These are phyloP conservation scores for Eleusine coracana DNA, from an alignment of 176 grass and related monocot species.

Conservation along the genomic window DNA sequence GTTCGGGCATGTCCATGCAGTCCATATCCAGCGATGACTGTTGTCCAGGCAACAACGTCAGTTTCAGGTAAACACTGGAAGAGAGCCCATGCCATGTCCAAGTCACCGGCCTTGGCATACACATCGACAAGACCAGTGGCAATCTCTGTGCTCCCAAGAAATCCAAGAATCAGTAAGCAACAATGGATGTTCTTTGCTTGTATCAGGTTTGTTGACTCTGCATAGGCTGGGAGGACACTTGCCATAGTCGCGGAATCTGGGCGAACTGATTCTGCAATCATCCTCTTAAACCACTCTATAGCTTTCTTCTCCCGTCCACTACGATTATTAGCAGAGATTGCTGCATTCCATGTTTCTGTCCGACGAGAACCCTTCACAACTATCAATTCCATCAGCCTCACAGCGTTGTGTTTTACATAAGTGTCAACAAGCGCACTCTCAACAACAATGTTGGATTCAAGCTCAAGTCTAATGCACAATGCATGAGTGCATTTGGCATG, in stretches of 20 bases:
- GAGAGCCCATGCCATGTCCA: constrained; percentile 48
- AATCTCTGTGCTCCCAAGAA: constrained; percentile 39
- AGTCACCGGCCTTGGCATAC: constrained; percentile 61
- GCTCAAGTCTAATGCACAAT: constrained; percentile 47
- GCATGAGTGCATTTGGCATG: constrained; percentile 55
- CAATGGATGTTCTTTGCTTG: constrained; percentile 59
- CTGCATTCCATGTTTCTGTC: constrained; percentile 71
- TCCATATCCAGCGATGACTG: constrained; percentile 55
- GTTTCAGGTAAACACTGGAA: constrained; percentile 51
- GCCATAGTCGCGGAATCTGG: constrained; percentile 56
- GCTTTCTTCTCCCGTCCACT: constrained; percentile 29
- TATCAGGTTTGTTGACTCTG: constrained; percentile 43
- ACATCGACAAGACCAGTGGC: constrained; percentile 50
- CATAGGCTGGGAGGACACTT: constrained; percentile 65
- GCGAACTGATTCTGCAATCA: constrained; percentile 52
- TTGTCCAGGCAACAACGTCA: constrained; percentile 68
- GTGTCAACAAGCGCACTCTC: constrained; percentile 62
- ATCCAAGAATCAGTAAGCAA: constrained; percentile 51
- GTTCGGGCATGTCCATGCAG: constrained; percentile 56
- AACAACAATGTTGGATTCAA: constrained; percentile 51
- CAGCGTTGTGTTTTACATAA: constrained; percentile 47
- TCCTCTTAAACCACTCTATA: constrained; percentile 52
- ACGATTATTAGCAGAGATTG: constrained; percentile 54
- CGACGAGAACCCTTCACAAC: constrained; percentile 44
- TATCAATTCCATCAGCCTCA: constrained; percentile 34